A percentile compares a stretch with the other conserved stretches of the same genome.
These are phyloP conservation scores for Tetraselmis striata DNA, from an alignment of 139 green algal species.

Conservation along the genomic window DNA sequence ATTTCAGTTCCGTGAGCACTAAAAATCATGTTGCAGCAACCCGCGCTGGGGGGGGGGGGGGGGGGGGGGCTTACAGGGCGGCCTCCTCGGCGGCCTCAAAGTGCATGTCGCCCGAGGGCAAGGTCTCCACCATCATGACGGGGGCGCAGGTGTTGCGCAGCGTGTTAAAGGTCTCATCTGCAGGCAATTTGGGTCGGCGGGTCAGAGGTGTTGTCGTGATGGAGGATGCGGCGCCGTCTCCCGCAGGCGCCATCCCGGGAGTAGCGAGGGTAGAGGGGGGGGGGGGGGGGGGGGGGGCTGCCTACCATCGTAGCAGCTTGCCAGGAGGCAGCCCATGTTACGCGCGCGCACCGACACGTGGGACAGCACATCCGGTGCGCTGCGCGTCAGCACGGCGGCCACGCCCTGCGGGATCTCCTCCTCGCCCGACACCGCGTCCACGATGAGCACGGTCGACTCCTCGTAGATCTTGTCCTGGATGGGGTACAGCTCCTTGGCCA, in stretches of 20 bases:
- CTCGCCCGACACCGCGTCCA: conserved; percentile 74
- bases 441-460: conserved; percentile 78
- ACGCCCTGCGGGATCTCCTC: conserved; percentile 90
- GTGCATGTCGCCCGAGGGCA: background rate
- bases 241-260: too few relatives aligned
- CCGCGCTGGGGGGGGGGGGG: too few relatives aligned
- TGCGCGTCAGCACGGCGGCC: conserved; percentile 76
- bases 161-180: background rate
- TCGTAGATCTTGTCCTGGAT: conserved; percentile 84
- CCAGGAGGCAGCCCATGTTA: conserved; percentile 74
- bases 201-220: too few relatives aligned
- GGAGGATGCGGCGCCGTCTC: too few relatives aligned
- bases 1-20: too few relatives aligned
- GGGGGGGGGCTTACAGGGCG: background rate
- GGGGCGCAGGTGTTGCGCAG: background rate
- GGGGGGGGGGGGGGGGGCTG: background rate
- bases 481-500: conserved; percentile 63
- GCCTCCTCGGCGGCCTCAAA: background rate
- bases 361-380: conserved; percentile 83
- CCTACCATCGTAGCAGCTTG: conserved; percentile 54
- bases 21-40: too few relatives aligned
- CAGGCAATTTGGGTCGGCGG: too few relatives aligned
- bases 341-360: conserved; percentile 85
- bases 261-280: too few relatives aligned
- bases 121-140: background rate